Evolutionary conservation across 2,329 filamentous ascomycete genomes (phyloP).

Genomic region (Colletotrichum incanum): DNA sequence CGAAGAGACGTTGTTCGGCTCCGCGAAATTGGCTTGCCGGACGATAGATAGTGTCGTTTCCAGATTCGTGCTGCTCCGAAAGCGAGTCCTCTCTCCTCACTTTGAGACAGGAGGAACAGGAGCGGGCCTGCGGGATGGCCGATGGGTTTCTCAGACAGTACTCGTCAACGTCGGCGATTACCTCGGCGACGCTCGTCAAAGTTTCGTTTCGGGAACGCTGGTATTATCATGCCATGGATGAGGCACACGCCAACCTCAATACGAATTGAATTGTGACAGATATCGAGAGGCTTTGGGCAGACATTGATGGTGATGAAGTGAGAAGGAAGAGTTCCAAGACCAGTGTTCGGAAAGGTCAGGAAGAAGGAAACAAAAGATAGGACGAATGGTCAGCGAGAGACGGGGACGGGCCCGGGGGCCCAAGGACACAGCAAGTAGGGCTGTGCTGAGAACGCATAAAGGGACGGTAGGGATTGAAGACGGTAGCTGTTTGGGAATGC

Average conservation of each 20-base stretch:
- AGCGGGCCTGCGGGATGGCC: not conserved
- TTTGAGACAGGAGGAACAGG: not conserved
- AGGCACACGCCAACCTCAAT: slow-evolving; percentile 30
- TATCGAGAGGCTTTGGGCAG: slow-evolving; percentile 21
- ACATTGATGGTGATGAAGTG: slow-evolving; percentile 25
- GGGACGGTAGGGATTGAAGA: slow-evolving; percentile 50
- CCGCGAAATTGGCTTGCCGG: slow-evolving; percentile 24
- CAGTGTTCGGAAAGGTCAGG: slow-evolving; percentile 42
- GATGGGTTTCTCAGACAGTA: slow-evolving; percentile 18
- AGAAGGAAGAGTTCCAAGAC: slow-evolving; percentile 28
- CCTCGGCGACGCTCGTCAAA: slow-evolving; percentile 37
- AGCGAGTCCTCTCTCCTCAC: slow-evolving; percentile 1
- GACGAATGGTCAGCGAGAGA: slow-evolving; percentile 46
- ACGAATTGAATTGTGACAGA: slow-evolving; percentile 36
- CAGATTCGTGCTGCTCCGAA: slow-evolving; percentile 4
- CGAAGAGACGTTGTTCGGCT: slow-evolving; percentile 22
- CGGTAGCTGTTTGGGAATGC: slow-evolving; percentile 49
- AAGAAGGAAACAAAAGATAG: slow-evolving; percentile 47
- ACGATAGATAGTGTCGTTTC: slow-evolving; percentile 32
- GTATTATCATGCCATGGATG: slow-evolving; percentile 40
- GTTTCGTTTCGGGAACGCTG: slow-evolving; percentile 46
- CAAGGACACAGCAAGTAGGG: slow-evolving; percentile 46
- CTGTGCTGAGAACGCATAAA: slow-evolving; percentile 53
- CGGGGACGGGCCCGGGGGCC: slow-evolving; percentile 40
- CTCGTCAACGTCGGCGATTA: slow-evolving; percentile 20